Evolutionary conservation across 495 filamentous ascomycete genomes (phyloP).

Genomic region (Rusavskia elegans): DNA sequence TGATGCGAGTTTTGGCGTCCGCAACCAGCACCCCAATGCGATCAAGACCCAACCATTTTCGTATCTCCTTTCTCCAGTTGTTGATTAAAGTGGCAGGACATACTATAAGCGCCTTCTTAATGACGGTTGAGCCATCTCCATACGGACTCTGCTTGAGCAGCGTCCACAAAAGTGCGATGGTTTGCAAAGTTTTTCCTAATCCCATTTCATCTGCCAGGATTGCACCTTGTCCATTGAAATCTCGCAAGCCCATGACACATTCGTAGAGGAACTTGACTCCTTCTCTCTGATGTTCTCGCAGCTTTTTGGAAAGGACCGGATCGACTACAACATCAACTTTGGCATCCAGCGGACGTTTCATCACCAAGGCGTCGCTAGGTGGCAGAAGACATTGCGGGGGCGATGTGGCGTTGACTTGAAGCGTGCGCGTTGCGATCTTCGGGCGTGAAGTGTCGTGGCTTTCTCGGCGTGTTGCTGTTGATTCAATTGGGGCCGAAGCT

Average conservation of each 20-base stretch:
- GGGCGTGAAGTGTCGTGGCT: no score
- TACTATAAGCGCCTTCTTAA: constrained; percentile 68
- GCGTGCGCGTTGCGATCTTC: constrained; percentile 19
- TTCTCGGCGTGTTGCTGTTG: no score
- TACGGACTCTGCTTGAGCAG: constrained; percentile 68
- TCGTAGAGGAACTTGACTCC: constrained; percentile 70
- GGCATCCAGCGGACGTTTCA: constrained; percentile 51
- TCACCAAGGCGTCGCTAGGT: constrained; percentile 46
- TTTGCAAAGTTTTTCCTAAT: constrained; percentile 65
- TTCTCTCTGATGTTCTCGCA: constrained; percentile 63
- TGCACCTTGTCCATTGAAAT: constrained; percentile 55
- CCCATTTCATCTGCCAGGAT: constrained; percentile 79
- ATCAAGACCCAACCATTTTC: constrained; percentile 68
- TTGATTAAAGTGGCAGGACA: constrained; percentile 66
- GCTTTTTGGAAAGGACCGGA: constrained; percentile 45
- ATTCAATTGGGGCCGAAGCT: no score
- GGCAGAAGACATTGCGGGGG: constrained; percentile 52
- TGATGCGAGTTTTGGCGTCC: constrained; percentile 47
- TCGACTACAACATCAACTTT: constrained; percentile 76
- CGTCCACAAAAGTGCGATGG: constrained; percentile 66
- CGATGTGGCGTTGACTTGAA: constrained; percentile 23
- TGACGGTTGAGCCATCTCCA: constrained; percentile 35
- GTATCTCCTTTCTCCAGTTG: constrained; percentile 69
- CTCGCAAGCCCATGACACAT: constrained; percentile 67
- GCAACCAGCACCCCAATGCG: constrained; percentile 61